Percentiles rank a stretch among this genome's conserved stretches.
phyloP scores from a whole-genome alignment of 306 rosid genomes.

The Rosa chinensis region DNA sequence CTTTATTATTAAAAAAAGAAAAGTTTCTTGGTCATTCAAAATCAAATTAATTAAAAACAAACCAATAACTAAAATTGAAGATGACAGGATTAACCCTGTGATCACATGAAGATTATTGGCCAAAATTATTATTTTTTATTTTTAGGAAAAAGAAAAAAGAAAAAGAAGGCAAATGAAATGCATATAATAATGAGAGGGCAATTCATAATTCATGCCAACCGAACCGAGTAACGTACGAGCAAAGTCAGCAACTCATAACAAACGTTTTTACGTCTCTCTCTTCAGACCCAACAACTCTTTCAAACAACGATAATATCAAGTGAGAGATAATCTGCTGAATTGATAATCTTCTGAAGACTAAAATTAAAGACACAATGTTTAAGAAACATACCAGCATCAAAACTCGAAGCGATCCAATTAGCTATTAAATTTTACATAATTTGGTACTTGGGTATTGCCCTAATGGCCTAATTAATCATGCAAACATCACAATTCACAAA shows the following conservation, averaged over 20 bases:
- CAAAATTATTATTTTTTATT: neutral
- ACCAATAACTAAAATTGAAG: neutral
- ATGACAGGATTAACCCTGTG: neutral
- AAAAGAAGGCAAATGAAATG: neutral
- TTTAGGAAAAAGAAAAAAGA: neutral
- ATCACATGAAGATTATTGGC: neutral
- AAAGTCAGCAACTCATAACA: slow-evolving; percentile 28
- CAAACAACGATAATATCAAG: neutral
- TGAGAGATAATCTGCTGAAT: neutral
- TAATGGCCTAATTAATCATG: slow-evolving; percentile 5
- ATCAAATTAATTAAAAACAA: neutral
- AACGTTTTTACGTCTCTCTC: neutral
- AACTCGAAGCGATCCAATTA: neutral
- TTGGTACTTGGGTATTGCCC: neutral
- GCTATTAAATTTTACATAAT: neutral
- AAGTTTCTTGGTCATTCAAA: neutral
- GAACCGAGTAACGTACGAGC: slow-evolving; percentile 22
- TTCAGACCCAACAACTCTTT: slow-evolving; percentile 2
- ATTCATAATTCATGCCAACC: slow-evolving; percentile 10
- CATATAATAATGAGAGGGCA: slow-evolving; percentile 1
- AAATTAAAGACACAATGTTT: neutral
- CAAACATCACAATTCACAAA: slow-evolving; percentile 17
- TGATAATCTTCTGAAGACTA: neutral
- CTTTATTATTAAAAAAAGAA: neutral
- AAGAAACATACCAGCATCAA: neutral